These are phyloP conservation scores for Microdochium paspali DNA, from an alignment of 2,329 filamentous ascomycete species.

Conservation along the genomic window DNA sequence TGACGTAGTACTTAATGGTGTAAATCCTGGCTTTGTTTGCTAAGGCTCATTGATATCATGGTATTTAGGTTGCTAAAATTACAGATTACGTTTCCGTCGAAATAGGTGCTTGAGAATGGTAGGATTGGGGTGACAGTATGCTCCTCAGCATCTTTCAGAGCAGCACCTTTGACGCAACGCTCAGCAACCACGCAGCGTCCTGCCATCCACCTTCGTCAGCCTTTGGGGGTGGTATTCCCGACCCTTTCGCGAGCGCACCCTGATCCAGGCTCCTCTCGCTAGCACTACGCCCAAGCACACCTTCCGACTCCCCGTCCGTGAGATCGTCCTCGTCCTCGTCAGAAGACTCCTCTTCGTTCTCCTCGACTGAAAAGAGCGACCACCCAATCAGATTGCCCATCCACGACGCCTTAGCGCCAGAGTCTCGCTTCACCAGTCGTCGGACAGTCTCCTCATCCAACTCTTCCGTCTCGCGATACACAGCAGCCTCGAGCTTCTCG, in stretches of 20 bases:
- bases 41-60: too few relatives aligned
- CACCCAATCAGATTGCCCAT: slow-evolving; percentile 49
- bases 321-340: slow-evolving; percentile 22
- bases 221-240: slow-evolving; percentile 37
- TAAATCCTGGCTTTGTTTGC: too few relatives aligned
- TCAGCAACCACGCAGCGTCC: slow-evolving; percentile 59
- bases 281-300: slow-evolving; percentile 20
- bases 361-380: slow-evolving; percentile 53
- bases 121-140: too few relatives aligned
- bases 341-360: slow-evolving; percentile 41
- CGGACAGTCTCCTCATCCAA: slow-evolving; percentile 51
- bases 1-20: too few relatives aligned
- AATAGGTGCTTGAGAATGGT: too few relatives aligned
- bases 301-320: slow-evolving; percentile 25
- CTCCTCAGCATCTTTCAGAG: too few relatives aligned
- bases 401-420: slow-evolving; percentile 45
- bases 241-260: slow-evolving; percentile 21
- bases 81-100: slow-evolving; percentile 1
- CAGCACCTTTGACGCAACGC: slow-evolving; percentile 53
- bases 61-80: too few relatives aligned
- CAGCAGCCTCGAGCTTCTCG: slow-evolving; percentile 42
- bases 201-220: slow-evolving; percentile 53
- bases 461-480: slow-evolving; percentile 38
- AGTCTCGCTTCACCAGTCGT: slow-evolving; percentile 43
- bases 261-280: slow-evolving; percentile 29